phyloP scores from a whole-genome alignment of 176 grass and related monocot genomes.

The Secale cereale region DNA sequence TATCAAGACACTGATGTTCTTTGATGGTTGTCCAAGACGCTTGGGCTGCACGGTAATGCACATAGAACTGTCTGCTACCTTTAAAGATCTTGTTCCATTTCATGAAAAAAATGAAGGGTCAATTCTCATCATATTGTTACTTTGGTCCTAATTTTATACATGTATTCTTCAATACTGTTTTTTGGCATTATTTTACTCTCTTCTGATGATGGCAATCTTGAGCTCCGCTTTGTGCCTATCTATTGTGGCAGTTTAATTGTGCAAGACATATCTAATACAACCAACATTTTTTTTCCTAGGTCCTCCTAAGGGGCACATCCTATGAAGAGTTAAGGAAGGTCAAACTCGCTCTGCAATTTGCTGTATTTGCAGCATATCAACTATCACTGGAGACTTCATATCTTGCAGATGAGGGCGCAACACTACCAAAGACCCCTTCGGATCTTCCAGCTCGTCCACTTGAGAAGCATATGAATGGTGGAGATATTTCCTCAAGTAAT shows the following conservation, averaged over 20 bases:
- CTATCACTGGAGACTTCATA: slow-evolving; percentile 89
- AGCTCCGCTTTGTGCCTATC: slow-evolving; percentile 3
- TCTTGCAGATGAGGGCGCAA: slow-evolving; percentile 87
- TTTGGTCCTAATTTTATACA: neutral
- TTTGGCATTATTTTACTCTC: neutral
- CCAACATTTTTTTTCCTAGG: slow-evolving; percentile 37
- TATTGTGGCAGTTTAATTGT: slow-evolving; percentile 12
- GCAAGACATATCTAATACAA: slow-evolving; percentile 19
- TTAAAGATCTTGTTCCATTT: neutral
- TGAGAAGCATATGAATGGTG: slow-evolving; percentile 34
- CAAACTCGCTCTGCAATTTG: slow-evolving; percentile 81
- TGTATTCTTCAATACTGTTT: neutral
- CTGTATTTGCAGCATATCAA: slow-evolving; percentile 95
- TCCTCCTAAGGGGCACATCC: slow-evolving; percentile 76
- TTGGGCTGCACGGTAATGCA: slow-evolving; percentile 94
- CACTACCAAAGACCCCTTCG: slow-evolving; percentile 59
- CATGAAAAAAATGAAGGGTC: neutral
- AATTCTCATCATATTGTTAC: slow-evolving; percentile 3
- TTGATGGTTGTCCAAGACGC: slow-evolving; percentile 93
- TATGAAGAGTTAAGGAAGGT: slow-evolving; percentile 90
- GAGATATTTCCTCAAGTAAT: slow-evolving; percentile 18
- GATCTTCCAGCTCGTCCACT: slow-evolving; percentile 18
- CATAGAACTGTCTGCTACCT: slow-evolving; percentile 8
- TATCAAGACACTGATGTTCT: slow-evolving; percentile 94
- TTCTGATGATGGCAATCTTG: neutral